Evolutionary conservation across 2,329 filamentous ascomycete genomes (phyloP).

Genomic region (Lecanicillium sp.): DNA sequence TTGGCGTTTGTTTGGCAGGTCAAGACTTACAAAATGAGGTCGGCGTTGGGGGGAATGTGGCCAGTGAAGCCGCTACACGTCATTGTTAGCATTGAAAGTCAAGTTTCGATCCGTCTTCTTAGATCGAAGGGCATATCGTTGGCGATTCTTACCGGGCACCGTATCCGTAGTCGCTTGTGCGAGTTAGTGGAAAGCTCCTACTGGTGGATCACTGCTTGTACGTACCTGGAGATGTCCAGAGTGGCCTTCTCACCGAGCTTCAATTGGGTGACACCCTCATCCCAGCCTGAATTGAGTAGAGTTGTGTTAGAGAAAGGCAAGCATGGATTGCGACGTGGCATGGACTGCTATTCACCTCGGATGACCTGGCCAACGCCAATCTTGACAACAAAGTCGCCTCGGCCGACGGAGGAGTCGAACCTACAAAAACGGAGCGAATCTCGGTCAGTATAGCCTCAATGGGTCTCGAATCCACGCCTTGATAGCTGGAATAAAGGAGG

Average conservation of each 20-base stretch:
- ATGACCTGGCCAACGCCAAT: constrained; percentile 87
- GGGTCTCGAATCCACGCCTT: too few species aligned
- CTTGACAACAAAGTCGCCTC: constrained; percentile 64
- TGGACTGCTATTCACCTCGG: constrained; percentile 51
- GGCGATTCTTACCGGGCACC: constrained; percentile 45
- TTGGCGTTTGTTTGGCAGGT: neutral
- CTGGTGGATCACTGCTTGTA: neutral
- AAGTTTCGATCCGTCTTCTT: constrained; percentile 5
- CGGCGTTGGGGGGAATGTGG: constrained; percentile 67
- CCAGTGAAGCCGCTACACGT: constrained; percentile 65
- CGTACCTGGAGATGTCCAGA: constrained; percentile 72
- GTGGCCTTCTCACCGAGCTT: constrained; percentile 83
- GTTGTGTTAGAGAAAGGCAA: too few species aligned
- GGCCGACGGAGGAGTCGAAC: constrained; percentile 80
- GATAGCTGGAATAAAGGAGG: too few species aligned
- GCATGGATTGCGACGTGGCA: constrained; percentile 4
- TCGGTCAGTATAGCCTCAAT: constrained; percentile 4
- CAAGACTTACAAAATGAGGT: constrained; percentile 72
- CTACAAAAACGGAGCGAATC: constrained; percentile 34
- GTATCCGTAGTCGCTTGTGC: constrained; percentile 54
- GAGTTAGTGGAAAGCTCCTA: constrained; percentile 11
- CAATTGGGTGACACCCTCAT: constrained; percentile 80
- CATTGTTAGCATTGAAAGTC: constrained; percentile 6
- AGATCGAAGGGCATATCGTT: constrained; percentile 2
- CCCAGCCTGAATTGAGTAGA: constrained; percentile 64